Base-by-base conservation (phyloP, 2,329 filamentous ascomycete genomes). In the Trichophyton mentagrophytes region DNA sequence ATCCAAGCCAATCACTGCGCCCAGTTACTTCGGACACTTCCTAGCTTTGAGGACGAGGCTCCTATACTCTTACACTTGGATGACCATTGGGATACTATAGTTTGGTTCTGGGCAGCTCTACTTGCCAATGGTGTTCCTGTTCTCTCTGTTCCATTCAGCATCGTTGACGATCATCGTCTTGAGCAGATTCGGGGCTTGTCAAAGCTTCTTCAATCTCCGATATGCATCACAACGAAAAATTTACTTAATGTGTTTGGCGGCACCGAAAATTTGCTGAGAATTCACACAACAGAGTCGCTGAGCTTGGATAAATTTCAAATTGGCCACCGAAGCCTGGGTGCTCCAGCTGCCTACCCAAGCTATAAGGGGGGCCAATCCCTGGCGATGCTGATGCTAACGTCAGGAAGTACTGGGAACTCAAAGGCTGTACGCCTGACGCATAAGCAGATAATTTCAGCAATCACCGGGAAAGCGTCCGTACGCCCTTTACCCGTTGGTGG, bases 391-490 rank as follows among this genome's bases (percentile, higher is more conserved):
- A 79, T 82, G 77, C 69, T 83, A 3, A 82, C 80, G 1, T 82
- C 79, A 1, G 80, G 80, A 2, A 79, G 75, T 64, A 79, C 77
- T 17, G 79, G 79, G 1, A 74, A 76, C 58, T 70, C 77, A 3
- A 83, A 82, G 66, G 79, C 78, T 0, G 80, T 82, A 0, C 64
- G 62, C 1, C 69, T 82, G 0, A 71, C 67, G 0, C 75, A 80
- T 60, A 58, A 62, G 0, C 78, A 81, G 65, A 64, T 81, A 0
- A 51, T 79, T 0, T 64, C 73, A 0, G 70, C 79, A 0, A 61
- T 78, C 9, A 6, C 59, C 1, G 77, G 76, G 20, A 82, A 82
- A 65, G 60, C 63, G 2, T 47, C 61, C 0, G 38, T 59, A 11
- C 68, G 71, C 57, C 63, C 70, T 7, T 69, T 69, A 1, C 67